Evolutionary conservation across 805 yeast species (phyloP).

Genomic region (Candida boidinii): DNA sequence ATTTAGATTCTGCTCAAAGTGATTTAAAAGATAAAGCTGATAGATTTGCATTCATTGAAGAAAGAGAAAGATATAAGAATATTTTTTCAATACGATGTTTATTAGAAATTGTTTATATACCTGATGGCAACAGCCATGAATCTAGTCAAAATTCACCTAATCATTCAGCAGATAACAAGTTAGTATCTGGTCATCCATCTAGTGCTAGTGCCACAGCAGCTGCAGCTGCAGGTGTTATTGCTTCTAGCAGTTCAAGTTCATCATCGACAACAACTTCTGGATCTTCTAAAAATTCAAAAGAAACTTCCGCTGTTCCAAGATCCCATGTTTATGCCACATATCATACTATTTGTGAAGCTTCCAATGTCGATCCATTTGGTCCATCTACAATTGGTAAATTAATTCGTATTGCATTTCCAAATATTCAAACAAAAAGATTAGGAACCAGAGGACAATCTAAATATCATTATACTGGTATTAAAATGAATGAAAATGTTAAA

Average conservation of each 20-base stretch:
- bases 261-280: slow-evolving; percentile 8
- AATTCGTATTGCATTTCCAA: slow-evolving; percentile 57
- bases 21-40: neutral
- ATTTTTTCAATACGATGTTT: slow-evolving; percentile 17
- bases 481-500: slow-evolving; percentile 7
- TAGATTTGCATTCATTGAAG: slow-evolving; percentile 5
- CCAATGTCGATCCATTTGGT: slow-evolving; percentile 40
- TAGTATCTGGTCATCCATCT: too few species aligned
- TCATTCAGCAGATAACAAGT: neutral
- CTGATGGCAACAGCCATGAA: neutral
- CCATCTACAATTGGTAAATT: slow-evolving; percentile 72
- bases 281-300: neutral
- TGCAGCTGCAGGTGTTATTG: slow-evolving; percentile 6
- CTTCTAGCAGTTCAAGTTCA: neutral
- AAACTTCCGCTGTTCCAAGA: slow-evolving; percentile 7
- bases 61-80: slow-evolving; percentile 13
- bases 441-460: slow-evolving; percentile 76
- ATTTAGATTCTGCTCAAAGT: neutral
- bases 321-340: slow-evolving; percentile 15
- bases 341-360: slow-evolving; percentile 12
- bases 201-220: slow-evolving; percentile 2
- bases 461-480: slow-evolving; percentile 75
- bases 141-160: neutral
- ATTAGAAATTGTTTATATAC: slow-evolving; percentile 13
- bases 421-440: slow-evolving; percentile 59